A percentile compares a stretch with the other conserved stretches of the same genome.
phyloP scores from a whole-genome alignment of 495 filamentous ascomycete genomes.

The Xylaria castorea region DNA sequence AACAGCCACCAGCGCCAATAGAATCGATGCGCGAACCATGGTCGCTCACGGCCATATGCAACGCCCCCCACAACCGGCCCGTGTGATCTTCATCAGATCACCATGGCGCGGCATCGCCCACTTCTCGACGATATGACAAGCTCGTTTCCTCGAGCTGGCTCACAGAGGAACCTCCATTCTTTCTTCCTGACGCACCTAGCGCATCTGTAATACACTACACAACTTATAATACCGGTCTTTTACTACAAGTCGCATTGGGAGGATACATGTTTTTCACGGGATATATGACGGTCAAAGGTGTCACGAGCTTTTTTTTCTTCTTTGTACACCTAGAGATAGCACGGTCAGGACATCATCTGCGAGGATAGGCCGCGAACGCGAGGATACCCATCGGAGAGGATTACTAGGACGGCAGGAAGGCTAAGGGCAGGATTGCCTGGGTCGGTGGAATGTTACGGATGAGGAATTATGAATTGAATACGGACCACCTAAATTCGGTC shows the following conservation, averaged over 20 bases:
- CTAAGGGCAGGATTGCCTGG: conserved; percentile 17
- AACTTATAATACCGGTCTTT: conserved; percentile 27
- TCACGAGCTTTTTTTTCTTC: conserved; percentile 26
- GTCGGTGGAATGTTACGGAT: conserved; percentile 5
- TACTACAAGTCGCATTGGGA: conserved; percentile 17
- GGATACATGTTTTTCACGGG: conserved; percentile 30
- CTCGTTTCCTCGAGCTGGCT: conserved; percentile 41
- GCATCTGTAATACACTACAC: conserved; percentile 25
- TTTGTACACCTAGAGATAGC: conserved; percentile 42
- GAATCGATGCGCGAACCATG: conserved; percentile 12
- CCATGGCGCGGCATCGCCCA: neutral
- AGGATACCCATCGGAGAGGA: conserved; percentile 44
- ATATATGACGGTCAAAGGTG: conserved; percentile 35
- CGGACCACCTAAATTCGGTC: conserved; percentile 9
- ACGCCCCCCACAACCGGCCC: neutral
- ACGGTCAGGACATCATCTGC: conserved; percentile 29
- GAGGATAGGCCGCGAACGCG: conserved; percentile 34
- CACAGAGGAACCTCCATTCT: conserved; percentile 34
- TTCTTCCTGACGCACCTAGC: conserved; percentile 31
- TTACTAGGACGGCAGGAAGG: conserved; percentile 21
- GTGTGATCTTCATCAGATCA: neutral
- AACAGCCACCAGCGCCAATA: conserved; percentile 15
- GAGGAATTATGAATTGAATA: conserved; percentile 19
- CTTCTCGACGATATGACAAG: conserved; percentile 28
- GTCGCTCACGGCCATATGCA: neutral